Conservation (phyloP, 352 stramenopile genomes). For the Globisporangium spinosum region DNA sequence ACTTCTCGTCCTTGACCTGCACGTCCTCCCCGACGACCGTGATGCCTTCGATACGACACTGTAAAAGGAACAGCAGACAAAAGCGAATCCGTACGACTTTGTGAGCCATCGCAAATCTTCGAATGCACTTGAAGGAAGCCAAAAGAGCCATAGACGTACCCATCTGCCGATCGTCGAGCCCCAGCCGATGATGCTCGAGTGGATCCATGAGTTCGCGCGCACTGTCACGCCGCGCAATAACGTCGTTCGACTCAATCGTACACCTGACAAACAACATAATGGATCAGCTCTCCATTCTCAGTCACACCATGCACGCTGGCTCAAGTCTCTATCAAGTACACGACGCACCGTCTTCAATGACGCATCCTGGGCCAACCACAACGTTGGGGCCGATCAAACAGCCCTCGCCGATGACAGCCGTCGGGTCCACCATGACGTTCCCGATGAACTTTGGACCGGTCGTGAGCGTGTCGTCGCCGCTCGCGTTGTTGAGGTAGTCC, state of each 20-base stretch:
- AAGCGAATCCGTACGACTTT: neutral
- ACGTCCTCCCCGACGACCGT: constrained; percentile 87
- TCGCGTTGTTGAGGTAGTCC: constrained; percentile 52
- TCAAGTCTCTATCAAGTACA: neutral
- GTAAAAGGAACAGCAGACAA: constrained; percentile 3
- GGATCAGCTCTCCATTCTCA: neutral
- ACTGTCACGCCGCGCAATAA: constrained; percentile 76
- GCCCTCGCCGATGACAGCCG: constrained; percentile 65
- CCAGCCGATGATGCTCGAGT: constrained; percentile 89
- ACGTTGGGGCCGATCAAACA: constrained; percentile 87
- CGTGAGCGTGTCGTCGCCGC: constrained; percentile 34
- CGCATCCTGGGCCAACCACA: constrained; percentile 72
- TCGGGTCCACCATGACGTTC: constrained; percentile 84
- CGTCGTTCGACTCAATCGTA: constrained; percentile 78
- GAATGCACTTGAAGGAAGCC: neutral
- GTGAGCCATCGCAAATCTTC: neutral
- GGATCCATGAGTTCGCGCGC: constrained; percentile 78
- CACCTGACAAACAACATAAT: constrained; percentile 33
- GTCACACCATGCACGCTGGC: neutral
- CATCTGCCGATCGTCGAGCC: constrained; percentile 82
- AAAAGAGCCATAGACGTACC: constrained; percentile 32
- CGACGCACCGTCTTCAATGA: constrained; percentile 74
- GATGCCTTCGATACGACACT: constrained; percentile 83
- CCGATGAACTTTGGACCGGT: constrained; percentile 73
- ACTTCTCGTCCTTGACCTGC: constrained; percentile 86